Conservation (phyloP, 441 rosid genomes). For the Biscutella laevigata region DNA sequence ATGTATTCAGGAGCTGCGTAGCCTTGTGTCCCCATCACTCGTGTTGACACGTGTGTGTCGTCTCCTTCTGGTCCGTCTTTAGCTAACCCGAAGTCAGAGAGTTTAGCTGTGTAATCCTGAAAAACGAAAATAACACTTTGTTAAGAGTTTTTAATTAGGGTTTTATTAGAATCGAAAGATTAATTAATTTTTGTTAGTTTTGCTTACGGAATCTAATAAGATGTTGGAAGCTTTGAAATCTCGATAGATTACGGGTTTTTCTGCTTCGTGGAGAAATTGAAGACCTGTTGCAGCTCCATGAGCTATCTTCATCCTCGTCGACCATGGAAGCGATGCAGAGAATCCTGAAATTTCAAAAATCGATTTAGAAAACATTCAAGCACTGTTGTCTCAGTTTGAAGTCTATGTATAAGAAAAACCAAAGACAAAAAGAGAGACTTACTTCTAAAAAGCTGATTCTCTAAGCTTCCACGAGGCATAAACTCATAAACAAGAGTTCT, state of each 20-base stretch:
- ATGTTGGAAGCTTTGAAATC: slow-evolving; percentile 68
- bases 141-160: not conserved
- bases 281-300: slow-evolving; percentile 63
- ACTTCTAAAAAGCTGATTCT: slow-evolving; percentile 55
- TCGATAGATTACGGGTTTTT: slow-evolving; percentile 54
- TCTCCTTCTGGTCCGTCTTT: slow-evolving; percentile 71
- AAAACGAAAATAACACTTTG: too few relatives aligned
- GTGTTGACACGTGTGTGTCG: slow-evolving; percentile 59
- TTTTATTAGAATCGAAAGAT: not conserved
- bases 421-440: slow-evolving; percentile 4
- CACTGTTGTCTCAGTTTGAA: too few relatives aligned
- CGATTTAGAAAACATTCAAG: too few relatives aligned
- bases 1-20: slow-evolving; percentile 70
- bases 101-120: slow-evolving; percentile 57
- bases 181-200: not conserved
- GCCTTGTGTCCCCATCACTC: slow-evolving; percentile 72
- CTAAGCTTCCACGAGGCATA: slow-evolving; percentile 67
- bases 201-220: slow-evolving; percentile 51
- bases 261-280: slow-evolving; percentile 50
- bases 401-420: not conserved
- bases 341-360: slow-evolving; percentile 38
- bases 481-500: slow-evolving; percentile 55
- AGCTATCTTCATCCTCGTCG: slow-evolving; percentile 61
- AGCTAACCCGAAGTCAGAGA: slow-evolving; percentile 62
- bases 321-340: slow-evolving; percentile 55